A percentile compares a stretch with the other conserved stretches of the same genome.
Evolutionary conservation across 257 asterid species (phyloP).

Genomic region (Galeopsis tetrahit): DNA sequence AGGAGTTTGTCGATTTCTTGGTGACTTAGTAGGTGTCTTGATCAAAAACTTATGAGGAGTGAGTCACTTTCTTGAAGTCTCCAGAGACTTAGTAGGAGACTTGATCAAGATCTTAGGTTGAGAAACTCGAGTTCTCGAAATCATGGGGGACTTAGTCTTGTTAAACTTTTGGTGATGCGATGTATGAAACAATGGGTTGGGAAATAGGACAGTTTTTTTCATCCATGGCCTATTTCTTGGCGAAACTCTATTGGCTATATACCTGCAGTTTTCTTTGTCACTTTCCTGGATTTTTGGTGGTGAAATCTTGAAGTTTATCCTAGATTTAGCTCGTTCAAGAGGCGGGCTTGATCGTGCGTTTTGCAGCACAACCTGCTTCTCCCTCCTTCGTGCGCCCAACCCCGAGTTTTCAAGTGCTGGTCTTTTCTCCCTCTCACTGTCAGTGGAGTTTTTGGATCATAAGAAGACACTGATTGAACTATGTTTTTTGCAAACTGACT

Average conservation of each 20-base stretch:
- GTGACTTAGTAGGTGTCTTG: conserved; percentile 40
- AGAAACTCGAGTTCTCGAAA: conserved; percentile 48
- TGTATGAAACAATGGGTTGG: conserved; percentile 77
- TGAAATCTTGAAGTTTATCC: conserved; percentile 80
- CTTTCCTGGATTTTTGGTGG: conserved; percentile 51
- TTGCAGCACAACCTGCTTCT: conserved; percentile 60
- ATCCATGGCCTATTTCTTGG: conserved; percentile 90
- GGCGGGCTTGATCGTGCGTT: conserved; percentile 49
- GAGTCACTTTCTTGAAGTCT: conserved; percentile 42
- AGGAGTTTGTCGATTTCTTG: conserved; percentile 48
- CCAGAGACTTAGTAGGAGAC: conserved; percentile 65
- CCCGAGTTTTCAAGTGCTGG: conserved; percentile 48
- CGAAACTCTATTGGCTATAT: conserved; percentile 76
- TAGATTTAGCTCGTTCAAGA: conserved; percentile 63
- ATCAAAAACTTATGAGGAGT: conserved; percentile 72
- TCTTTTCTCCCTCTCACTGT: conserved; percentile 43
- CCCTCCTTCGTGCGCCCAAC: conserved; percentile 65
- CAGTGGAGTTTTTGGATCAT: conserved; percentile 81
- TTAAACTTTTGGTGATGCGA: conserved; percentile 49
- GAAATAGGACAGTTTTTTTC: conserved; percentile 80
- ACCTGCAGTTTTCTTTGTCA: conserved; percentile 69
- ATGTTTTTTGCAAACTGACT: conserved; percentile 69
- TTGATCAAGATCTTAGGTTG: conserved; percentile 90
- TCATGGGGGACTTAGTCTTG: conserved; percentile 67
- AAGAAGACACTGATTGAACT: conserved; percentile 58